phyloP scores from a whole-genome alignment of 2,329 filamentous ascomycete genomes.

The Davidsoniella australis region DNA sequence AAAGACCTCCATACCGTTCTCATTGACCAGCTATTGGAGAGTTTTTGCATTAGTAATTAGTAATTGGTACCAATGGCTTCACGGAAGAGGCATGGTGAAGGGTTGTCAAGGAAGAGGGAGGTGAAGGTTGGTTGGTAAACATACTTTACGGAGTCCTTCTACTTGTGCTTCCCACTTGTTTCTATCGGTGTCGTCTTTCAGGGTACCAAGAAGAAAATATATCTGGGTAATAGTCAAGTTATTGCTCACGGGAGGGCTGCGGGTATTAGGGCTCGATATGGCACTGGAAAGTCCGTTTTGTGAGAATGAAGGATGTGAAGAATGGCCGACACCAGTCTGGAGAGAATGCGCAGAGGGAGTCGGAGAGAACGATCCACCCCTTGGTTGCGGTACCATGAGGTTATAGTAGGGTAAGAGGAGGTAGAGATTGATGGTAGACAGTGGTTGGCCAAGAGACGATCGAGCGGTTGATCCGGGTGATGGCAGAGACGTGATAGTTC shows the following conservation, averaged over 20 bases:
- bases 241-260: conserved; percentile 47
- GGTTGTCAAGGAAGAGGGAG: neutral
- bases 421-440: conserved; percentile 15
- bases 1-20: conserved; percentile 98
- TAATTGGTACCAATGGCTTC: neutral
- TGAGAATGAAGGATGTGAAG: conserved; percentile 32
- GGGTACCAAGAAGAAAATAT: conserved; percentile 80
- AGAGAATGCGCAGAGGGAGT: conserved; percentile 37
- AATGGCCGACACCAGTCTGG: conserved; percentile 38
- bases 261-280: conserved; percentile 43
- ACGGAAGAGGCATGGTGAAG: neutral
- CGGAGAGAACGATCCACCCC: conserved; percentile 48
- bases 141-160: conserved; percentile 81
- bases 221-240: conserved; percentile 81
- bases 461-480: neutral
- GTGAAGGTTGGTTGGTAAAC: conserved; percentile 15
- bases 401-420: conserved; percentile 20
- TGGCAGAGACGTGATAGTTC: too few species aligned
- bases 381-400: conserved; percentile 42
- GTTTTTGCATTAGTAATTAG: neutral
- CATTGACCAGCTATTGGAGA: conserved; percentile 61
- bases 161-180: conserved; percentile 85
- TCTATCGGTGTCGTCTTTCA: conserved; percentile 83
- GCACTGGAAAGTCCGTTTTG: conserved; percentile 39
- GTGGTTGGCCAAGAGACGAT: neutral